Conservation (phyloP, 768 basidiomycete genomes). For the Suillus discolor region DNA sequence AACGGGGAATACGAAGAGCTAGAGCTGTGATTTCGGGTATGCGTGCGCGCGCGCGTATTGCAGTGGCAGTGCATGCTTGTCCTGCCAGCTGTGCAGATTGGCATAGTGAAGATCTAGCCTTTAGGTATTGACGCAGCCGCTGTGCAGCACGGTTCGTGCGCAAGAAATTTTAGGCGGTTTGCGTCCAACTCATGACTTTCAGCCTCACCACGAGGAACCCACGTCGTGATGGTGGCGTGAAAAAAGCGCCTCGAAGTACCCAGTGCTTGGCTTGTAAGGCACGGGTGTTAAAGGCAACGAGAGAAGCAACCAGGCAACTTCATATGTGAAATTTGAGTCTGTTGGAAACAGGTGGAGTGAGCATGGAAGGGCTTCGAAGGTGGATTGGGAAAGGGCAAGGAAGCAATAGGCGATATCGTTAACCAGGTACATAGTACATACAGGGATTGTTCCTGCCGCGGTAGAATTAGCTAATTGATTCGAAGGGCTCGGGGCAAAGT, state of each 20-base stretch:
- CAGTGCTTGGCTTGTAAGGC: background rate
- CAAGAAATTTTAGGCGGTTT: background rate
- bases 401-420: background rate
- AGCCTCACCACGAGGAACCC: too few species aligned
- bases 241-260: background rate
- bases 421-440: background rate
- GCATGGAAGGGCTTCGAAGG: background rate
- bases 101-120: background rate
- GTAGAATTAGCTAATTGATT: background rate
- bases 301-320: background rate
- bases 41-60: background rate
- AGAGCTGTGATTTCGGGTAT: background rate
- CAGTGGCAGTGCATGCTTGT: background rate
- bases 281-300: background rate
- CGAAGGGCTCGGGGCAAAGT: too few species aligned
- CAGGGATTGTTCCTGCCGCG: background rate
- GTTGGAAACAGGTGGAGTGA: background rate
- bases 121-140: background rate
- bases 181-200: background rate
- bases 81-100: background rate
- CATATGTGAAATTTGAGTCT: background rate
- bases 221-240: background rate
- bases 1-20: background rate
- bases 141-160: background rate
- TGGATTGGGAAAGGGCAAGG: background rate